Base-by-base conservation (phyloP, 495 filamentous ascomycete genomes). In the Astrocystis sublimbata region DNA sequence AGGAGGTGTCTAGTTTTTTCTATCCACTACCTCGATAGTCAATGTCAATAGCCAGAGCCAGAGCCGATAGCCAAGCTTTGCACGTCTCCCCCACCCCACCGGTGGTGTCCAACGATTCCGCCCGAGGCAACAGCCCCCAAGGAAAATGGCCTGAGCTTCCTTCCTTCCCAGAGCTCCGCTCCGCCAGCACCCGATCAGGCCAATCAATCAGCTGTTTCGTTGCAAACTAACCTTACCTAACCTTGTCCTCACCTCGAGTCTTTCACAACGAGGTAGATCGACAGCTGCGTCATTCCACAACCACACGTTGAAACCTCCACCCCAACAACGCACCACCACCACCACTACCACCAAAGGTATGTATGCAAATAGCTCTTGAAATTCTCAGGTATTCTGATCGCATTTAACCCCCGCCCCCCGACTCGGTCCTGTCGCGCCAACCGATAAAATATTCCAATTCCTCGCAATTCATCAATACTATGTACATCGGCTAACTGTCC, bases 221-320 rank as follows among this genome's bases (percentile, higher is more conserved):
- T 45, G 10, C n/a, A 40, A 23, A 58, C 28, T 50, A 53, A 38
- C 19, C 47, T 42, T n/a, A n/a, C n/a, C n/a, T n/a, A n/a, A n/a
- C n/a, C n/a, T n/a, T n/a, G n/a, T n/a, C n/a, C n/a, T 6, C 33
- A 36, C 33, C 33, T 36, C 33, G 33, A 36, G 33, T 36, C 33
- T 36, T 36, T 13, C 13, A 6, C 33, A 6, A 36, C 6, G 13
- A 13, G 6, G 6, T 6, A 6, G 13, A 13, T 13, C 13, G 6
- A 31, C 19, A 15, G 30, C 35, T 60, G 31, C 51, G 45, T 54
- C 57, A 61, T 57, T 52, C 42, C 55, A 55, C 40, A 46, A n/a
- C 56, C 46, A 61, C 58, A 43, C 59, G 46, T 65, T 38, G 6
- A 64, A 60, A 49, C 46, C 63, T 49, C 47, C 28, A 24, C n/a